These are phyloP conservation scores for Cyclotella cryptica DNA, from an alignment of 108 stramenopile genomes.

Conservation along the genomic window DNA sequence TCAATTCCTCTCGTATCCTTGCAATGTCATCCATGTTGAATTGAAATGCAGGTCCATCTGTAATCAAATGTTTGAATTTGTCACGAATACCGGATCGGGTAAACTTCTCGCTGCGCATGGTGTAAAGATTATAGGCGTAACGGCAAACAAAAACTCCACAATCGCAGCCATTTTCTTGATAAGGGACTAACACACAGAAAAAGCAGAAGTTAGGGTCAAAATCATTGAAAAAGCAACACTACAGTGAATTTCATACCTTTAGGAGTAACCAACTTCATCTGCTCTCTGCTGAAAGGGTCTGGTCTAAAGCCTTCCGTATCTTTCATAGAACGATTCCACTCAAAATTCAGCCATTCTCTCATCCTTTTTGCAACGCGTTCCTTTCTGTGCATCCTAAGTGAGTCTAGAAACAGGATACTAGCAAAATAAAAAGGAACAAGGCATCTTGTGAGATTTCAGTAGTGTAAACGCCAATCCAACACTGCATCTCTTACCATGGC, in stretches of 20 bases:
- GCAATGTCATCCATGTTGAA: slow-evolving; percentile 75
- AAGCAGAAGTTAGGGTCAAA: slow-evolving; percentile 11
- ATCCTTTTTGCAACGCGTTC: slow-evolving; percentile 51
- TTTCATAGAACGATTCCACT: slow-evolving; percentile 67
- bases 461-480: not conserved
- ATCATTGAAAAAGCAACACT: not conserved
- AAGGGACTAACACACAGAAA: slow-evolving; percentile 64
- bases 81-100: slow-evolving; percentile 38
- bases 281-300: slow-evolving; percentile 43
- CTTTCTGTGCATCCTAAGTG: slow-evolving; percentile 76
- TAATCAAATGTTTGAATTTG: slow-evolving; percentile 49
- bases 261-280: slow-evolving; percentile 64
- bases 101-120: slow-evolving; percentile 58
- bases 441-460: not conserved
- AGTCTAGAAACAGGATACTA: slow-evolving; percentile 88
- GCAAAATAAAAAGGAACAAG: slow-evolving; percentile 5
- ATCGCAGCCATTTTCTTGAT: slow-evolving; percentile 86
- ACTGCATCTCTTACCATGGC: slow-evolving; percentile 38
- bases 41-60: slow-evolving; percentile 57
- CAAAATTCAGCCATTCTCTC: slow-evolving; percentile 76
- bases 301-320: not conserved
- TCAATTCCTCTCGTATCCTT: slow-evolving; percentile 68
- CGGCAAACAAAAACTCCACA: slow-evolving; percentile 93
- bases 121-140: slow-evolving; percentile 78
- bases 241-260: slow-evolving; percentile 56